These are phyloP conservation scores for Sindora glabra DNA, from an alignment of 306 rosid species.

Conservation along the genomic window DNA sequence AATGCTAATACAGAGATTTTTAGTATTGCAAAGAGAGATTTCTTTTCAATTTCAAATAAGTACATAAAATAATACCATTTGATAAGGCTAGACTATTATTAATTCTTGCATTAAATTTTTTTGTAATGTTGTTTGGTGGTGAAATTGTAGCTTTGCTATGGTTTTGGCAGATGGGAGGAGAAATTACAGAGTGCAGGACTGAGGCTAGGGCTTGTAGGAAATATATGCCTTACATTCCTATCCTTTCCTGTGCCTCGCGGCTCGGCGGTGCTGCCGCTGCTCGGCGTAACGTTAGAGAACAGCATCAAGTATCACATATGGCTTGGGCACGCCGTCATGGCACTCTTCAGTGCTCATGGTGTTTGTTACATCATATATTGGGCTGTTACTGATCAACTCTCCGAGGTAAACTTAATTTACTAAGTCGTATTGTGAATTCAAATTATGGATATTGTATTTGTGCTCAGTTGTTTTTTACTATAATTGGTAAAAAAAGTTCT, in stretches of 20 bases:
- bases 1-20: too few relatives aligned
- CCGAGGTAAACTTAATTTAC: too few relatives aligned
- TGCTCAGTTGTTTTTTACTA: too few relatives aligned
- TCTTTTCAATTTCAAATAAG: too few relatives aligned
- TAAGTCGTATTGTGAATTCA: too few relatives aligned
- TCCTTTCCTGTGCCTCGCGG: conserved; percentile 50
- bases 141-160: not conserved
- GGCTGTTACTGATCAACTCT: conserved; percentile 15
- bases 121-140: too few relatives aligned
- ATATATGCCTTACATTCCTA: conserved; percentile 25
- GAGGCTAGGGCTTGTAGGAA: conserved; percentile 31
- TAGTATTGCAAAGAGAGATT: too few relatives aligned
- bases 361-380: conserved; percentile 21
- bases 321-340: conserved; percentile 31
- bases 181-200: conserved; percentile 21
- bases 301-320: conserved; percentile 46
- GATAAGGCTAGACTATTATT: too few relatives aligned
- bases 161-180: conserved; percentile 33
- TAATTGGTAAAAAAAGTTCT: too few relatives aligned
- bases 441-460: too few relatives aligned
- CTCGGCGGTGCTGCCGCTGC: conserved; percentile 31
- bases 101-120: too few relatives aligned
- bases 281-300: conserved; percentile 37
- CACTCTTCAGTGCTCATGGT: conserved; percentile 43
- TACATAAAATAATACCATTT: too few relatives aligned